Conservation (phyloP, 495 filamentous ascomycete species). For the Penicillium verhagenii region DNA sequence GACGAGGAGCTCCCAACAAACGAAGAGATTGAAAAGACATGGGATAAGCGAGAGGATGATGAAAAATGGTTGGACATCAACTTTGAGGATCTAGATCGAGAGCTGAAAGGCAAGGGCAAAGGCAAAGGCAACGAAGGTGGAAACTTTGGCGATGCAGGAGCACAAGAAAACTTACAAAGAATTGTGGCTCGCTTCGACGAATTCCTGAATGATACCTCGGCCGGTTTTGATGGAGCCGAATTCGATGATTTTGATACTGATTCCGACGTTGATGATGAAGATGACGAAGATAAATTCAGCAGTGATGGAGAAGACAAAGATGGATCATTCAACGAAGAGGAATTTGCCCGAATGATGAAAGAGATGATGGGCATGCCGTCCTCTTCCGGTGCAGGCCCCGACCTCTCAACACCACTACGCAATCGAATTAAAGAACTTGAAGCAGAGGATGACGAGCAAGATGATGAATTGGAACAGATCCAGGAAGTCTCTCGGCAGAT, state of each 20-base stretch:
- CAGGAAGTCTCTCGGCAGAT: constrained; percentile 70
- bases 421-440: constrained; percentile 49
- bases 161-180: constrained; percentile 80
- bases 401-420: constrained; percentile 22
- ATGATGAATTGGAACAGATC: constrained; percentile 68
- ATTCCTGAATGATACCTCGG: constrained; percentile 86
- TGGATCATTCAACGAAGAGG: constrained; percentile 77
- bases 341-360: constrained; percentile 84
- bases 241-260: constrained; percentile 61
- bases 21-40: constrained; percentile 62
- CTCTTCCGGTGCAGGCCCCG: constrained; percentile 24
- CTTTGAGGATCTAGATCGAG: constrained; percentile 81
- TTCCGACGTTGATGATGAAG: constrained; percentile 55
- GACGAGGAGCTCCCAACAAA: constrained; percentile 66
- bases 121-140: constrained; percentile 29
- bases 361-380: constrained; percentile 89
- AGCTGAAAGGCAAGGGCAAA: constrained; percentile 60
- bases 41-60: constrained; percentile 69
- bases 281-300: constrained; percentile 53
- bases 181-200: constrained; percentile 89
- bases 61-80: constrained; percentile 94
- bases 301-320: constrained; percentile 70
- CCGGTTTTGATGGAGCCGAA: constrained; percentile 76
- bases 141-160: constrained; percentile 72
- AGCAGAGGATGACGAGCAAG: constrained; percentile 34